Evolutionary conservation across 306 rosid genomes (phyloP).

Genomic region (Vigna hirtella): DNA sequence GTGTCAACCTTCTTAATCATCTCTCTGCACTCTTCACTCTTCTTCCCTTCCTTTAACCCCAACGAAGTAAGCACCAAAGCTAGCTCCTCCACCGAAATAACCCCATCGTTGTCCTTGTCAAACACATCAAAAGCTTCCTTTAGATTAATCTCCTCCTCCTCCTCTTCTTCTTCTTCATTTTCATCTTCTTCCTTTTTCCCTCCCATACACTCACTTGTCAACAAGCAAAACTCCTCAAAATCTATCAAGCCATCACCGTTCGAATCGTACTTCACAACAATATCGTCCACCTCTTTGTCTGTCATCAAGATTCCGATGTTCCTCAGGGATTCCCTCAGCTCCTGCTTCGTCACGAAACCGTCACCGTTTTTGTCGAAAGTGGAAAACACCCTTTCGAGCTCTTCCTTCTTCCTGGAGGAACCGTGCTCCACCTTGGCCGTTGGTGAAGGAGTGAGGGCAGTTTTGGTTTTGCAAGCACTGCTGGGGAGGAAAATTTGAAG

Average conservation of each 20-base stretch:
- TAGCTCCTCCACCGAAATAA: conserved; percentile 74
- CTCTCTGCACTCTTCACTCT: conserved; percentile 69
- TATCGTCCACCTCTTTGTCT: conserved; percentile 68
- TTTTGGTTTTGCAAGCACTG: conserved; percentile 26
- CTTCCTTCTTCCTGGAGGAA: conserved; percentile 26
- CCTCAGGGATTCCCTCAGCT: conserved; percentile 69
- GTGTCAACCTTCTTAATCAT: conserved; percentile 82
- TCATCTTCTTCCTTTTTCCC: neutral
- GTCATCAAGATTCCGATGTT: conserved; percentile 67
- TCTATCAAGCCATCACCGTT: conserved; percentile 86
- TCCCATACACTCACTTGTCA: conserved; percentile 53
- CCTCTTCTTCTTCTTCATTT: conserved; percentile 28
- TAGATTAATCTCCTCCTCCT: conserved; percentile 44
- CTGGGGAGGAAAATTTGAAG: conserved; percentile 46
- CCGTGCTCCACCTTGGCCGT: conserved; percentile 1
- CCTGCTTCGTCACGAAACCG: conserved; percentile 73
- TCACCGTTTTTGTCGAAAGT: conserved; percentile 86
- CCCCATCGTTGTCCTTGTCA: conserved; percentile 75
- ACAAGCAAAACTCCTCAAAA: conserved; percentile 74
- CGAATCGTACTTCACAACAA: conserved; percentile 65
- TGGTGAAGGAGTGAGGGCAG: neutral
- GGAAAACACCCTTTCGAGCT: conserved; percentile 62
- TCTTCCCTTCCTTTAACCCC: conserved; percentile 77
- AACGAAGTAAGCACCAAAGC: conserved; percentile 62
- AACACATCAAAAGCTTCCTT: conserved; percentile 90